Conservation (phyloP, 2,329 filamentous ascomycete species). For the Sporothrix luriei region DNA sequence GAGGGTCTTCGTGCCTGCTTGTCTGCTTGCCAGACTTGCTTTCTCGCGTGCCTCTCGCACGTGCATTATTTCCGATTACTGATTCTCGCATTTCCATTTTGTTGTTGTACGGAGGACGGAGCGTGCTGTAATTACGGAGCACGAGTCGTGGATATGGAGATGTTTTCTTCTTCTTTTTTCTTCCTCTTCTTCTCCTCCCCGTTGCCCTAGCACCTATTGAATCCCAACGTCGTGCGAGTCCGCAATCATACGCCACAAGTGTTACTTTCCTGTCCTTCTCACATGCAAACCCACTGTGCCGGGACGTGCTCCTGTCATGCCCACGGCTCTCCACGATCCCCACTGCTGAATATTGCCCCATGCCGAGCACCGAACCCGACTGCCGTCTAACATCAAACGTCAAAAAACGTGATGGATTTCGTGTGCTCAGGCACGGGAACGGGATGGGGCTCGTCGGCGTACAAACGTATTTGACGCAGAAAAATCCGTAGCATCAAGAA, state of each 20-base stretch:
- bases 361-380: slow-evolving; percentile 20
- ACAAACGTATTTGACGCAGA: not conserved
- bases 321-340: not conserved
- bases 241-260: not conserved
- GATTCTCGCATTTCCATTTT: not conserved
- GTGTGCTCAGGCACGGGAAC: no score
- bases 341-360: not conserved
- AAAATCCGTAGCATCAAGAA: not conserved
- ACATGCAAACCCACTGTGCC: slow-evolving; percentile 2
- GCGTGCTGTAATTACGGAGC: no score
- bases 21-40: no score
- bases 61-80: not conserved
- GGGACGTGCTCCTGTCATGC: not conserved
- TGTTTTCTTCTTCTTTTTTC: no score
- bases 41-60: not conserved
- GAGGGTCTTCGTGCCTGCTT: slow-evolving; percentile 28
- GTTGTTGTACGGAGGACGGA: no score
- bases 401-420: not conserved
- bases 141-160: no score
- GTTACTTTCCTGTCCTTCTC: not conserved
- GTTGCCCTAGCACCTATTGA: no score
- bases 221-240: no score
- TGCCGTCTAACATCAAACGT: slow-evolving; percentile 7
- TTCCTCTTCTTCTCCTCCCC: no score
- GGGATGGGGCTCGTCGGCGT: not conserved